Conservation (phyloP, 139 green algal genomes). For the Tetratostichococcus sp. region DNA sequence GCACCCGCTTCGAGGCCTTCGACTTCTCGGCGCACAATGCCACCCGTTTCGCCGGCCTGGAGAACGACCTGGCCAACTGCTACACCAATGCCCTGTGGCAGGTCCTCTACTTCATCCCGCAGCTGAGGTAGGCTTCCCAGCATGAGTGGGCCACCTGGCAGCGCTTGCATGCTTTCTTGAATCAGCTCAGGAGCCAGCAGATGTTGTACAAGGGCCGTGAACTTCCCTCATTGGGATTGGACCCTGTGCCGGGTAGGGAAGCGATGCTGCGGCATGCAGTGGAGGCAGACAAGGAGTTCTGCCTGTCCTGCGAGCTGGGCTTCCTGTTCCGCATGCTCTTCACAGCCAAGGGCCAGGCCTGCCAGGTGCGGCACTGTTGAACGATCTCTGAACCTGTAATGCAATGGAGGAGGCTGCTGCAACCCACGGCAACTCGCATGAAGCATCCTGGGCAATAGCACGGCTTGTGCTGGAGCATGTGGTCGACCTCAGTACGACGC, state of each 20-base stretch:
- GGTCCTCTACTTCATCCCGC: slow-evolving; percentile 83
- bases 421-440: background rate
- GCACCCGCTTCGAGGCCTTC: slow-evolving; percentile 73
- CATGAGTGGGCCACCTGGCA: background rate
- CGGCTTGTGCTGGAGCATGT: too few species aligned
- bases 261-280: slow-evolving; percentile 58
- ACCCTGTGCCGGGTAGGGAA: slow-evolving; percentile 6
- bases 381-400: too few species aligned
- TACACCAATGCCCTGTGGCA: slow-evolving; percentile 93
- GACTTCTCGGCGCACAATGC: slow-evolving; percentile 81
- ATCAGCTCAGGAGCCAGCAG: too few species aligned
- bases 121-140: slow-evolving; percentile 25
- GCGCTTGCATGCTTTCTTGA: background rate
- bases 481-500: too few species aligned
- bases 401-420: too few species aligned
- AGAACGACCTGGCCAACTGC: slow-evolving; percentile 91
- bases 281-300: slow-evolving; percentile 79
- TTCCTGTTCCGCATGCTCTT: slow-evolving; percentile 91
- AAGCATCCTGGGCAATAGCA: too few species aligned
- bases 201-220: too few species aligned
- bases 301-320: slow-evolving; percentile 75
- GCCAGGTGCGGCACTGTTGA: slow-evolving; percentile 42
- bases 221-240: too few species aligned
- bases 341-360: slow-evolving; percentile 47
- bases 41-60: slow-evolving; percentile 85